A percentile compares a stretch with the other conserved stretches of the same genome.
Conservation (phyloP, 2,329 filamentous ascomycete genomes). For the Akanthomyces uredinophilus region DNA sequence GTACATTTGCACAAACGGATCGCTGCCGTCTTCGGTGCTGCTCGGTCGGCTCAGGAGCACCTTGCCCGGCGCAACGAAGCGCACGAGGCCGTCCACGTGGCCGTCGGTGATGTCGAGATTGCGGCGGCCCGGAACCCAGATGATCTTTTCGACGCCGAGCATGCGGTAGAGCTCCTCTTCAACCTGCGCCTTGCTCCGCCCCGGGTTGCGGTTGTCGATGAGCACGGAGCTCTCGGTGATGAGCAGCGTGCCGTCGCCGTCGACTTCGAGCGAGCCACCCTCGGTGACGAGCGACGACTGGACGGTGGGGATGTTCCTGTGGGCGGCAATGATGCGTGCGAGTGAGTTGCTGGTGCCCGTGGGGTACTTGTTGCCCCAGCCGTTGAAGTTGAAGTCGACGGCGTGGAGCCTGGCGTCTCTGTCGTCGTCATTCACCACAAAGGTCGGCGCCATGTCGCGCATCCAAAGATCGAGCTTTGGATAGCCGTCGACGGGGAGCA, state of each 20-base stretch:
- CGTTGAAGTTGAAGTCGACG: conserved; percentile 25
- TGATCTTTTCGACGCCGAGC: conserved; percentile 23
- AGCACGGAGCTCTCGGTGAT: conserved; percentile 26
- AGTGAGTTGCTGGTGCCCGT: conserved; percentile 14
- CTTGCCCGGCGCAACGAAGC: conserved; percentile 22
- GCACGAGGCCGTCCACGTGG: conserved; percentile 26
- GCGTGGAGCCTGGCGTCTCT: conserved; percentile 14
- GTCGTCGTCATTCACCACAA: conserved; percentile 15
- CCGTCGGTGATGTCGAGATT: conserved; percentile 24
- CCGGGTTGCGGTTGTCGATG: conserved; percentile 26
- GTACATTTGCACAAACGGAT: conserved; percentile 20
- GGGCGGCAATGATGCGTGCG: conserved; percentile 14
- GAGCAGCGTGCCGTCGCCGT: conserved; percentile 26
- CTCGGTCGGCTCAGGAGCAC: conserved; percentile 22
- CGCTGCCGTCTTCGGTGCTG: conserved; percentile 1
- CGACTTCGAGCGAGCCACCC: conserved; percentile 25
- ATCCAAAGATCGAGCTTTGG: conserved; percentile 23
- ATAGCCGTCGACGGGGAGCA: conserved; percentile 14
- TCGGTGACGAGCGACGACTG: conserved; percentile 19
- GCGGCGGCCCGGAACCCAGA: conserved; percentile 25
- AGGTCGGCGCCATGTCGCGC: conserved; percentile 24
- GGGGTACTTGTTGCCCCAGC: conserved; percentile 23
- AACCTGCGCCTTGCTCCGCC: conserved; percentile 17
- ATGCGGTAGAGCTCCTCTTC: conserved; percentile 20
- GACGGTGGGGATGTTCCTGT: conserved; percentile 1